phyloP scores from a whole-genome alignment of 371 early-diverging fungal genomes.

The Saksenaea vasiformis region DNA sequence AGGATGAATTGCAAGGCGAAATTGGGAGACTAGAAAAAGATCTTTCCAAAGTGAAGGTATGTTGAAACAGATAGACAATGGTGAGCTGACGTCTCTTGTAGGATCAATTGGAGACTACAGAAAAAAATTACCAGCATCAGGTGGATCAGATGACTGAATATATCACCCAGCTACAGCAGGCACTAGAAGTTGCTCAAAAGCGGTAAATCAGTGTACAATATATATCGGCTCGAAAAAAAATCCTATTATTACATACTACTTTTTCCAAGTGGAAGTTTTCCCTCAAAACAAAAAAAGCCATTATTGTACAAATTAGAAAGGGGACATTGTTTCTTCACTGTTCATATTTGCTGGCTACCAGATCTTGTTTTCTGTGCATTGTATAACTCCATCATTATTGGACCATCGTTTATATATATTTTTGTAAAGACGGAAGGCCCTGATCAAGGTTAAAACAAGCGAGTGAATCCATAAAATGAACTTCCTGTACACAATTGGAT shows the following conservation, averaged over 20 bases:
- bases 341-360: too few species aligned
- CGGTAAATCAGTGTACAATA: not conserved
- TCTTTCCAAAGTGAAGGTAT: slow-evolving; percentile 23
- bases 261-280: not conserved
- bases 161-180: slow-evolving; percentile 22
- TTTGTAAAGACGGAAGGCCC: too few species aligned
- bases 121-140: slow-evolving; percentile 41
- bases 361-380: too few species aligned
- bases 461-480: too few species aligned
- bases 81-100: not conserved
- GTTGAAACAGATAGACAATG: not conserved
- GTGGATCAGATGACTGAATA: slow-evolving; percentile 44
- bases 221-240: not conserved
- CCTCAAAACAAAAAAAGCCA: too few species aligned
- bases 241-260: not conserved
- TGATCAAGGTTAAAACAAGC: too few species aligned
- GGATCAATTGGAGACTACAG: slow-evolving; percentile 38
- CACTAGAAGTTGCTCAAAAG: not conserved
- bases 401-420: too few species aligned
- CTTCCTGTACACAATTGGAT: too few species aligned
- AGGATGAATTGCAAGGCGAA: slow-evolving; percentile 28
- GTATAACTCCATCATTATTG: too few species aligned
- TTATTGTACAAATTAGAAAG: too few species aligned
- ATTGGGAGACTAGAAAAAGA: slow-evolving; percentile 35
- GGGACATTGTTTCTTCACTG: too few species aligned